A percentile compares a stretch with the other conserved stretches of the same genome.
Conservation (phyloP, 1,139 yeast genomes). For the Tardiomyces digboiensis region DNA sequence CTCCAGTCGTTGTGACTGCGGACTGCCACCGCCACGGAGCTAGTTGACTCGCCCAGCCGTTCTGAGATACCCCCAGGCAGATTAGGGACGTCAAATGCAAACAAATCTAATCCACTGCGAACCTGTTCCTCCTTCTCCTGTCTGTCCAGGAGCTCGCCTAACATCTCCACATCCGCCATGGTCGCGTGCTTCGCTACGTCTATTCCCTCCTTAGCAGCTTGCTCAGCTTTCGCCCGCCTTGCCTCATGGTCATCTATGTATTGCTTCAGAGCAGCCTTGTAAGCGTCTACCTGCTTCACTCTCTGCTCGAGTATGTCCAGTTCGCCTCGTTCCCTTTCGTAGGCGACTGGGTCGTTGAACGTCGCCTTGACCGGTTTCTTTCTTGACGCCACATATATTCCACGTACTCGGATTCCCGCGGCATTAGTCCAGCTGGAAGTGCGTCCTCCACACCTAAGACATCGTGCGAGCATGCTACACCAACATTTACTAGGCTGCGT, state of each 20-base stretch:
- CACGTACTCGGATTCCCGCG: not conserved
- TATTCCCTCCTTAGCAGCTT: slow-evolving; percentile 7
- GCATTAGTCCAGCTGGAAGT: not conserved
- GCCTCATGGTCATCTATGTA: slow-evolving; percentile 16
- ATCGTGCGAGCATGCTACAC: not conserved
- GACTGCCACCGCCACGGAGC: slow-evolving; percentile 13
- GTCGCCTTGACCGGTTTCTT: not conserved
- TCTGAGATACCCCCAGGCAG: slow-evolving; percentile 4
- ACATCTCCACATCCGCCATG: not conserved
- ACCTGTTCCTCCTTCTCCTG: slow-evolving; percentile 4
- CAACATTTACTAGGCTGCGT: too few species aligned
- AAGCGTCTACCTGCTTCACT: slow-evolving; percentile 17
- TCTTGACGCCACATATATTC: not conserved
- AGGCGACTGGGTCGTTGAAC: not conserved
- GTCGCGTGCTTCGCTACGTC: not conserved
- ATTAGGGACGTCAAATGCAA: not conserved
- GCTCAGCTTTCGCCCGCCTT: slow-evolving; percentile 4
- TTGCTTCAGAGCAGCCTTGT: slow-evolving; percentile 13
- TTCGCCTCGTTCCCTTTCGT: slow-evolving; percentile 2
- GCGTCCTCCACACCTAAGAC: not conserved
- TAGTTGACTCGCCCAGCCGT: slow-evolving; percentile 9
- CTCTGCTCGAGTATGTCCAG: slow-evolving; percentile 11
- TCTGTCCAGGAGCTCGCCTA: slow-evolving; percentile 2
- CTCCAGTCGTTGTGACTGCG: slow-evolving; percentile 1
- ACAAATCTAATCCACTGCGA: slow-evolving; percentile 1